Percentiles rank a stretch among this genome's conserved stretches.
phyloP scores from a whole-genome alignment of 164 flowering plant genomes.

The Magnolia changhungtana region DNA sequence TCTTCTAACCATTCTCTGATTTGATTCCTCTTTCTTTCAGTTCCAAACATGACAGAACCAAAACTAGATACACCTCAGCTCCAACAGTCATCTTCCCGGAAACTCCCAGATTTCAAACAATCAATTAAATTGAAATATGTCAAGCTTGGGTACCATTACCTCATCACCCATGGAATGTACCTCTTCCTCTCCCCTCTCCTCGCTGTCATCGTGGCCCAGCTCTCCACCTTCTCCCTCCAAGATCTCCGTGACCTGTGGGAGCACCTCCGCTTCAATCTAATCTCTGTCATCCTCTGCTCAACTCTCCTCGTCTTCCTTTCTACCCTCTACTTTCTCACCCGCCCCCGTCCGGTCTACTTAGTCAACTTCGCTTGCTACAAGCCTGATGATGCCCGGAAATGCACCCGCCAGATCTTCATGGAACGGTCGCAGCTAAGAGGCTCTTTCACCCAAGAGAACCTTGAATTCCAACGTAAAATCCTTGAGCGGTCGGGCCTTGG shows the following conservation, averaged over 20 bases:
- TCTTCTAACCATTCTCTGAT: conserved; percentile 4
- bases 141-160: conserved; percentile 67
- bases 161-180: conserved; percentile 67
- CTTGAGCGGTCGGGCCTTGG: conserved; percentile 79
- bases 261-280: conserved; percentile 54
- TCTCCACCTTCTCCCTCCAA: conserved; percentile 56
- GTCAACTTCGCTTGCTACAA: conserved; percentile 75
- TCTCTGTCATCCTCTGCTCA: conserved; percentile 55
- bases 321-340: conserved; percentile 68
- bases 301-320: conserved; percentile 59
- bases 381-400: conserved; percentile 65
- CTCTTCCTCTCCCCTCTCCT: conserved; percentile 51
- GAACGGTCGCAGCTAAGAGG: conserved; percentile 47
- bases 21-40: not conserved
- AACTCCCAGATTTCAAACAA: conserved; percentile 59
- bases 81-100: conserved; percentile 29
- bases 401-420: conserved; percentile 66
- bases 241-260: conserved; percentile 61
- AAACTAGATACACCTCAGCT: conserved; percentile 31
- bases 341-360: conserved; percentile 75
- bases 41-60: conserved; percentile 40
- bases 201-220: conserved; percentile 40
- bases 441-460: conserved; percentile 45
- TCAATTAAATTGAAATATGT: conserved; percentile 60
- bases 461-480: conserved; percentile 66